Evolutionary conservation across 176 grass and related monocot species (phyloP).

Genomic region (Paspalum notatum): DNA sequence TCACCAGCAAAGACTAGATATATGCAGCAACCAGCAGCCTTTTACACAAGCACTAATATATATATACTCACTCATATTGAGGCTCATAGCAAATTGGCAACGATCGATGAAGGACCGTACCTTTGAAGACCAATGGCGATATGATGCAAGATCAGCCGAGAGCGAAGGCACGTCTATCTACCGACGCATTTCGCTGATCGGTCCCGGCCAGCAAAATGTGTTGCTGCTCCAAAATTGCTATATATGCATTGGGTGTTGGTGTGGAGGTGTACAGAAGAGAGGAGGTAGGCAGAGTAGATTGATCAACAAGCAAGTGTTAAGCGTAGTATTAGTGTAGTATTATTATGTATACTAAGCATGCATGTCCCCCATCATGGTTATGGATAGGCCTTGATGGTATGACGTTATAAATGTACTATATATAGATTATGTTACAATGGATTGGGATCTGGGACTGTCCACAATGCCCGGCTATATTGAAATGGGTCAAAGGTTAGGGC

Average conservation of each 20-base stretch:
- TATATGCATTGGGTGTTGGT: neutral
- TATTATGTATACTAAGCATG: neutral
- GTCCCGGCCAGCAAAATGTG: neutral
- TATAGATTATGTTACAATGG: neutral
- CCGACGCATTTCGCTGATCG: neutral
- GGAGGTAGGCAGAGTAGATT: neutral
- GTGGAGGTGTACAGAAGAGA: constrained; percentile 10
- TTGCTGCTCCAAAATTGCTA: constrained; percentile 9
- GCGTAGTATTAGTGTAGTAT: neutral
- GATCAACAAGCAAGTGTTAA: neutral
- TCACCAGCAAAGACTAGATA: constrained; percentile 49
- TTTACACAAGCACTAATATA: neutral
- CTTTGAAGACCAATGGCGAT: neutral
- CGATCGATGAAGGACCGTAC: neutral
- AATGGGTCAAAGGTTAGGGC: constrained; percentile 28
- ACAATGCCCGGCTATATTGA: constrained; percentile 39
- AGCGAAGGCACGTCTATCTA: neutral
- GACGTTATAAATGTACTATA: neutral
- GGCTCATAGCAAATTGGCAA: neutral
- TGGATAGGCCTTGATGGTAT: neutral
- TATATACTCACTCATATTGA: too few species aligned
- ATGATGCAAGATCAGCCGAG: too few species aligned
- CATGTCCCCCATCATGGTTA: neutral
- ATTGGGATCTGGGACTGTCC: constrained; percentile 27
- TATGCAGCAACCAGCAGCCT: neutral